Percentiles rank a stretch among this genome's conserved stretches.
Evolutionary conservation across 2,329 filamentous ascomycete species (phyloP).

Genomic region (Biscogniauxia sp.): DNA sequence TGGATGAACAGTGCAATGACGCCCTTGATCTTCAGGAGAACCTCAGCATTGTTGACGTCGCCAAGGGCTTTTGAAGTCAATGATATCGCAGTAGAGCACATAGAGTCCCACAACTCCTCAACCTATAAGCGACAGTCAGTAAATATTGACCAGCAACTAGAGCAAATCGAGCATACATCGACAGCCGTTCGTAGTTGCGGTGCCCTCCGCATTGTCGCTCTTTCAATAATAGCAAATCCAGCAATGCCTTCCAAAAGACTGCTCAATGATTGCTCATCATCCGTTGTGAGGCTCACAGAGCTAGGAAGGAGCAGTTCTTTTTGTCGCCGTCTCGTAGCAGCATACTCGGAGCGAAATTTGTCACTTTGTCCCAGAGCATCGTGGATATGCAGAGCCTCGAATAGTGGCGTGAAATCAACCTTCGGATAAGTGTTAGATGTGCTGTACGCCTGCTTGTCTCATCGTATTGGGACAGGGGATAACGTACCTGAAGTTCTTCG

Average conservation of each 20-base stretch:
- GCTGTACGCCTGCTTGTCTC: background rate
- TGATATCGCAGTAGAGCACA: constrained; percentile 84
- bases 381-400: constrained; percentile 95
- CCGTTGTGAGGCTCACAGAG: constrained; percentile 72
- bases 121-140: constrained; percentile 51
- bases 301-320: constrained; percentile 85
- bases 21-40: constrained; percentile 90
- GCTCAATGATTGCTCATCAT: constrained; percentile 83
- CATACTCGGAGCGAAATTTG: constrained; percentile 86
- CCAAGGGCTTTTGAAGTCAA: constrained; percentile 77
- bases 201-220: constrained; percentile 83
- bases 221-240: constrained; percentile 95
- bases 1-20: constrained; percentile 93
- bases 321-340: constrained; percentile 83
- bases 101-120: constrained; percentile 98
- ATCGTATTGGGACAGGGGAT: background rate
- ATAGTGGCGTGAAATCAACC: constrained; percentile 90
- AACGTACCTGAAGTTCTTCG: constrained; percentile 69
- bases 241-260: constrained; percentile 90
- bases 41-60: constrained; percentile 82
- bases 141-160: background rate
- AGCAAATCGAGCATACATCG: constrained; percentile 59
- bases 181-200: constrained; percentile 77
- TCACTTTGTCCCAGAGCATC: constrained; percentile 91
- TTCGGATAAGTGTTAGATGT: constrained; percentile 7